Evolutionary conservation across 2,329 filamentous ascomycete species (phyloP).

Genomic region (Zasmidium citrigriseum): DNA sequence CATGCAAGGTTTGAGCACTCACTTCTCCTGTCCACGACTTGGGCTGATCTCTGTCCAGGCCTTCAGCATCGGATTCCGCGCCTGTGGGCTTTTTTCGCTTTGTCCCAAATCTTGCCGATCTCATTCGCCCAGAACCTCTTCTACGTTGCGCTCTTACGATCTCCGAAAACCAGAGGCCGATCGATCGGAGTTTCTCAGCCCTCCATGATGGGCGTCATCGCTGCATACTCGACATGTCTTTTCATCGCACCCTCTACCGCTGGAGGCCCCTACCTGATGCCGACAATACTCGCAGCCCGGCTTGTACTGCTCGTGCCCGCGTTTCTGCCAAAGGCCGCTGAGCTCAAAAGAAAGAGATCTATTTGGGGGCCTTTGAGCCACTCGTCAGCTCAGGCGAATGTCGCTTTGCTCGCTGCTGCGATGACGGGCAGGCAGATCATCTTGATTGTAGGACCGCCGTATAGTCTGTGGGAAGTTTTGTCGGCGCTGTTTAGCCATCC

Average conservation of each 20-base stretch:
- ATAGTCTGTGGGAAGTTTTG: slow-evolving; percentile 1
- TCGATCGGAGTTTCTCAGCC: background rate
- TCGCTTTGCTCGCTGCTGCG: slow-evolving; percentile 8
- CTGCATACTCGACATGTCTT: slow-evolving; percentile 20
- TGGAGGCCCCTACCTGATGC: slow-evolving; percentile 15
- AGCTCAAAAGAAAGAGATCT: background rate
- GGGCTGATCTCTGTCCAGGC: slow-evolving; percentile 17
- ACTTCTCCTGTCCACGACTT: background rate
- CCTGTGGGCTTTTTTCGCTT: slow-evolving; percentile 36
- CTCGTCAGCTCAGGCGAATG: slow-evolving; percentile 8
- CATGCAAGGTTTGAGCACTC: slow-evolving; percentile 24
- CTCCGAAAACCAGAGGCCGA: background rate
- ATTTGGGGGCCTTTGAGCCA: slow-evolving; percentile 3
- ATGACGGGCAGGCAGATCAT: slow-evolving; percentile 11
- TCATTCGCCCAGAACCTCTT: slow-evolving; percentile 38
- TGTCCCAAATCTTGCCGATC: slow-evolving; percentile 37
- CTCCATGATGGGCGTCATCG: slow-evolving; percentile 5
- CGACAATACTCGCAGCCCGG: slow-evolving; percentile 27
- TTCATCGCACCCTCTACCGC: slow-evolving; percentile 8
- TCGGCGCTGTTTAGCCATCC: slow-evolving; percentile 31
- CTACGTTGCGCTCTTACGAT: slow-evolving; percentile 31
- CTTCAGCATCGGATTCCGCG: slow-evolving; percentile 26
- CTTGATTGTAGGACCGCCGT: slow-evolving; percentile 2
- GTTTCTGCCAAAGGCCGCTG: slow-evolving; percentile 12
- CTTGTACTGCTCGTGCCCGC: slow-evolving; percentile 25